These are phyloP conservation scores for Candida albicans DNA, from an alignment of 1,139 yeast genomes.

Conservation along the genomic window DNA sequence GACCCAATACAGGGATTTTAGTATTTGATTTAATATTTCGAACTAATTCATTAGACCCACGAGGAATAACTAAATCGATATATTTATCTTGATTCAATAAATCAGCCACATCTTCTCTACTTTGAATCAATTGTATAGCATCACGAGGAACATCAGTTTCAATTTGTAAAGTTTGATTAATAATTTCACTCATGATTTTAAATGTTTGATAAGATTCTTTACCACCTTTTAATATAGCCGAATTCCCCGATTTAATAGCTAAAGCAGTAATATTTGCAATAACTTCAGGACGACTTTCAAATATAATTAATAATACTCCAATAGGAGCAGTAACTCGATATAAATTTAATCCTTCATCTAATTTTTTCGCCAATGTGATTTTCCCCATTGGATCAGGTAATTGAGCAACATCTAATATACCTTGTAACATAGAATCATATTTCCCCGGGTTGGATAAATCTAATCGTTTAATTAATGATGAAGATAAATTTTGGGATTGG, in stretches of 20 bases:
- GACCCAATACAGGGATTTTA: constrained; percentile 95
- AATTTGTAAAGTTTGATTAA: constrained; percentile 55
- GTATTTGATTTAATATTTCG: constrained; percentile 81
- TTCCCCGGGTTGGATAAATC: constrained; percentile 82
- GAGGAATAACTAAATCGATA: constrained; percentile 93
- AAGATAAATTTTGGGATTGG: constrained; percentile 51
- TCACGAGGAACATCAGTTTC: constrained; percentile 71
- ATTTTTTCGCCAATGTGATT: constrained; percentile 72
- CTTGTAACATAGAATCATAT: constrained; percentile 91
- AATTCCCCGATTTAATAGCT: constrained; percentile 92
- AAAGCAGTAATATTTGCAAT: constrained; percentile 96
- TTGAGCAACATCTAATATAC: constrained; percentile 85
- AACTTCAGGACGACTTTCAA: constrained; percentile 97
- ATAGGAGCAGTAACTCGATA: constrained; percentile 89
- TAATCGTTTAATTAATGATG: constrained; percentile 76
- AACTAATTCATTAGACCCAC: constrained; percentile 93
- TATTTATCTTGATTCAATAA: constrained; percentile 81
- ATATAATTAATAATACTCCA: constrained; percentile 88
- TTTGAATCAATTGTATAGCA: constrained; percentile 82
- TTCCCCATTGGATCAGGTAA: constrained; percentile 91
- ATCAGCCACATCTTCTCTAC: constrained; percentile 87
- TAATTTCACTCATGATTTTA: constrained; percentile 73
- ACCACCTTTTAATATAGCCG: constrained; percentile 97
- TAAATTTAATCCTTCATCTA: constrained; percentile 84
- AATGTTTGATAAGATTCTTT: constrained; percentile 88